phyloP scores from a whole-genome alignment of 345 rosid species.

The Rhizophora mangle region DNA sequence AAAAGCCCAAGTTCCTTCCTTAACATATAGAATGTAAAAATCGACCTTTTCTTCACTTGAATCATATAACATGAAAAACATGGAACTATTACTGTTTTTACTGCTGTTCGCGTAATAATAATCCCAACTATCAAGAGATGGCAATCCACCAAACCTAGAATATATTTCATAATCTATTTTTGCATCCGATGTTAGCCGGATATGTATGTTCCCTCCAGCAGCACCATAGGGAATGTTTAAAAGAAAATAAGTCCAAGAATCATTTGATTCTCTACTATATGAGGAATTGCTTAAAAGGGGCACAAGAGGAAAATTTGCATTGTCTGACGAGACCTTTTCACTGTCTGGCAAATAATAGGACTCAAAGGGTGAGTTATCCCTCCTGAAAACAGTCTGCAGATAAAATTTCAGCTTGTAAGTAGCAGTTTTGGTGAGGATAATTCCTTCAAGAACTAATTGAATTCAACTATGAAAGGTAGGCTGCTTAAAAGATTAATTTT shows the following conservation, averaged over 20 bases:
- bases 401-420: constrained; percentile 34
- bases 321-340: constrained; percentile 46
- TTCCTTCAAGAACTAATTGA: constrained; percentile 28
- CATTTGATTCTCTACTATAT: constrained; percentile 36
- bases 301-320: constrained; percentile 59
- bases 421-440: constrained; percentile 10
- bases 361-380: constrained; percentile 61
- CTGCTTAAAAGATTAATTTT: constrained; percentile 3
- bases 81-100: constrained; percentile 53
- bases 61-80: constrained; percentile 59
- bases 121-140: constrained; percentile 68
- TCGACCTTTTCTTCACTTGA: constrained; percentile 75
- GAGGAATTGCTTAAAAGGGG: constrained; percentile 73
- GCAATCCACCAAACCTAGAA: constrained; percentile 71
- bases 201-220: constrained; percentile 87
- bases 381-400: constrained; percentile 79
- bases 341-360: constrained; percentile 70
- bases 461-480: constrained; percentile 3
- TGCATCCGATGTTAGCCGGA: constrained; percentile 51
- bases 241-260: constrained; percentile 75
- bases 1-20: constrained; percentile 86
- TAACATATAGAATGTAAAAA: constrained; percentile 75
- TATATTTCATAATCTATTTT: constrained; percentile 64
- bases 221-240: constrained; percentile 78
- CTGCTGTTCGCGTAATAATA: constrained; percentile 71